Percentiles rank a stretch among this genome's conserved stretches.
Evolutionary conservation across 1,139 yeast species (phyloP).

Genomic region (Arxiozyma slooffiae): DNA sequence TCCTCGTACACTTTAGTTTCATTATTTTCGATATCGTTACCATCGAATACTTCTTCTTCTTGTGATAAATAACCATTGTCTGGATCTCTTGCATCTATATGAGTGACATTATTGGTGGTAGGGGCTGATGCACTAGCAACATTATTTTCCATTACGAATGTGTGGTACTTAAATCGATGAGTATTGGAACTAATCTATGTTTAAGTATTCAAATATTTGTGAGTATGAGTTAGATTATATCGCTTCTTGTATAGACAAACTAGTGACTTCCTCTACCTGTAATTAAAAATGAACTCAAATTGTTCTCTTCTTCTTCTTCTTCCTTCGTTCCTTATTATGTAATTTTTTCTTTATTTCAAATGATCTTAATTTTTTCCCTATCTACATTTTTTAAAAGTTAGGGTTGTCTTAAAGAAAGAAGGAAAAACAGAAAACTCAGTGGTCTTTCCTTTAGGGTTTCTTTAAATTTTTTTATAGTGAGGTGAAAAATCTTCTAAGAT

Average conservation of each 20-base stretch:
- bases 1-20: conserved; percentile 38
- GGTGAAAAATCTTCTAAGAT: too few species aligned
- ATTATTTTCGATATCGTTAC: conserved; percentile 34
- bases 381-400: too few species aligned
- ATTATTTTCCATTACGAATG: neutral
- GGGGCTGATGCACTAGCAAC: neutral
- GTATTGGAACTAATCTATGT: neutral
- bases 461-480: too few species aligned
- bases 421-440: neutral
- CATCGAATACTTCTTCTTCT: conserved; percentile 35
- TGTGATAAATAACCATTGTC: conserved; percentile 35
- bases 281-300: too few species aligned
- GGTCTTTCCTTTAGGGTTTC: neutral
- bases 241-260: neutral
- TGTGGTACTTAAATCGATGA: neutral
- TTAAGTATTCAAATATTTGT: too few species aligned
- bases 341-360: too few species aligned
- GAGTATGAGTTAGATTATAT: neutral
- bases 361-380: too few species aligned
- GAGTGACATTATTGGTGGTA: neutral
- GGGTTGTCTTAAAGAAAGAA: neutral
- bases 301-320: neutral
- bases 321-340: neutral
- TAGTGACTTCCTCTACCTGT: neutral
- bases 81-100: conserved; percentile 6